Base-by-base conservation (phyloP, 2,329 filamentous ascomycete genomes). In the Cercospora canescens region DNA sequence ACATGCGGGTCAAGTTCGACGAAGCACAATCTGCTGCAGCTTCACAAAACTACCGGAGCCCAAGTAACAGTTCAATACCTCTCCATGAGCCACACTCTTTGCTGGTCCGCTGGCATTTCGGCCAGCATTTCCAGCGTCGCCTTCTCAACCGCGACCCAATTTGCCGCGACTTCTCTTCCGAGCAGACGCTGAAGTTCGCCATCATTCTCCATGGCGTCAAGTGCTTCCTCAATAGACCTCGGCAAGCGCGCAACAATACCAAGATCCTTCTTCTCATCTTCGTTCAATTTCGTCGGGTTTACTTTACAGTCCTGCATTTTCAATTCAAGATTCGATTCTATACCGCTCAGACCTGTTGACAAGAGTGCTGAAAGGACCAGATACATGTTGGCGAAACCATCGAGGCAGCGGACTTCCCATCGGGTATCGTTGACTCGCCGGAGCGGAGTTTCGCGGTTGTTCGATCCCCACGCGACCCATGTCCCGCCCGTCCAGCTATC, bases 331-430 rank as follows among this genome's bases (percentile, higher is more conserved):
- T 78, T 76, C 1, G 79, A 76, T 1, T 74, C 70, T 2, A 92
- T 70, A 0, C 90, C 90, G 1, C 83, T 67, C 0, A 85, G 77
- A 0, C 91, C 91, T 0, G 86, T 86, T 0, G 82, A 83, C 0
- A 93, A 73, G 0, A 93, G 74, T 0, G 87, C 88, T 0, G 85
- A 83, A 18, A 91, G 76, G 0, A 86, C 89, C 1, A 96, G 78
- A 74, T 95, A 96, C 62, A 89, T 86, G 74, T 96, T 96, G 3
- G 91, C 90, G 18, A 93, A 79, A 0, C 92, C 92, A 73, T 96
- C 92, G n/a, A 94, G 74, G 62, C 86, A 87, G 74, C 92, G 90
- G 24, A 96, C 72, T 78, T 96, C 92, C 90, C 91, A 68, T 41
- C 50, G 45, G 24, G 37, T 52, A 45, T 57, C 9, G 1, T 59